These are phyloP conservation scores for Mycena rebaudengoi DNA, from an alignment of 768 basidiomycete species.

Conservation along the genomic window DNA sequence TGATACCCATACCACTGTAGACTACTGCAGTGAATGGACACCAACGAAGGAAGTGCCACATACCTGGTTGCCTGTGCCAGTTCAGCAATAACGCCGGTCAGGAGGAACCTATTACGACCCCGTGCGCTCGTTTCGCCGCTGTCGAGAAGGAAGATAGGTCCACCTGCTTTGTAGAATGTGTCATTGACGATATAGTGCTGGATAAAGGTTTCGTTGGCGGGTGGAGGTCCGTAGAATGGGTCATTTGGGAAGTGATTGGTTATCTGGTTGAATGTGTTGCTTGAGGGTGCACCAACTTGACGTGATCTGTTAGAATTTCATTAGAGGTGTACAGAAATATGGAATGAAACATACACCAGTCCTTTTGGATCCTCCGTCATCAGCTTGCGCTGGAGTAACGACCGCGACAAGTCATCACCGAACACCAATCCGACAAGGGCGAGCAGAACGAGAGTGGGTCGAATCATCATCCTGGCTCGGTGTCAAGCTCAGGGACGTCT, in stretches of 20 bases:
- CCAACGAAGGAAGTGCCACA: background rate
- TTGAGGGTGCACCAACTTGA: slow-evolving; percentile 1
- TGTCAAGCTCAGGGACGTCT: background rate
- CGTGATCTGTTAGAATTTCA: background rate
- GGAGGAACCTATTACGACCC: slow-evolving; percentile 3
- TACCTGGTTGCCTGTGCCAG: slow-evolving; percentile 17
- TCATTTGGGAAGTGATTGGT: slow-evolving; percentile 24
- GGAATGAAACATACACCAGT: background rate
- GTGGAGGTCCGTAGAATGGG: slow-evolving; percentile 18
- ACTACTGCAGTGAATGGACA: background rate
- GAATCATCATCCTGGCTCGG: slow-evolving; percentile 11
- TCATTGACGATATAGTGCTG: slow-evolving; percentile 20
- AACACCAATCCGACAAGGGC: slow-evolving; percentile 4
- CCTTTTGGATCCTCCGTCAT: background rate
- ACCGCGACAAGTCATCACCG: slow-evolving; percentile 8
- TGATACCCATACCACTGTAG: slow-evolving; percentile 17
- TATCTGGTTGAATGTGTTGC: slow-evolving; percentile 17
- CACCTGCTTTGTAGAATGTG: slow-evolving; percentile 21
- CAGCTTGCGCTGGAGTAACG: slow-evolving; percentile 18
- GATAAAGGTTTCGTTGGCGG: slow-evolving; percentile 13
- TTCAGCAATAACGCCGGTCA: slow-evolving; percentile 18
- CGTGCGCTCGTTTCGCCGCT: slow-evolving; percentile 20
- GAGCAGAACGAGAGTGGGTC: background rate
- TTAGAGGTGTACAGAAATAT: slow-evolving; percentile 1
- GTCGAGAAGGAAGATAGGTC: slow-evolving; percentile 21